A percentile compares a stretch with the other conserved stretches of the same genome.
Evolutionary conservation across 2,329 filamentous ascomycete species (phyloP).

Genomic region (Hymenoscyphus salicellus): DNA sequence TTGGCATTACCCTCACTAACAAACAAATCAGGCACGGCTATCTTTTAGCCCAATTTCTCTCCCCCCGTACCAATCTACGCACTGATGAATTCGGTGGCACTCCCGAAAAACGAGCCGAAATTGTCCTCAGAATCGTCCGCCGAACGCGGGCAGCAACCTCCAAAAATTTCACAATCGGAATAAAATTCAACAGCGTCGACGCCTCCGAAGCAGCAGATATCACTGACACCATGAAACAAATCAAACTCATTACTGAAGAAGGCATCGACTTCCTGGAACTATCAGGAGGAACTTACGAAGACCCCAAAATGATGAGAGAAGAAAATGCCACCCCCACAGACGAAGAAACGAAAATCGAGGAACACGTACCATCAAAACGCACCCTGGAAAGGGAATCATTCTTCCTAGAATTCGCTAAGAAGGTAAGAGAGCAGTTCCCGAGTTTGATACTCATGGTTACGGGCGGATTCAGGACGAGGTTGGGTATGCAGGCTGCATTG

Average conservation of each 20-base stretch:
- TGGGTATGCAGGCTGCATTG: conserved; percentile 49
- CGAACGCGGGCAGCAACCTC: conserved; percentile 45
- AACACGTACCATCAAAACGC: conserved; percentile 16
- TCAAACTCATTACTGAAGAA: conserved; percentile 46
- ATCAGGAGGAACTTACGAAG: conserved; percentile 59
- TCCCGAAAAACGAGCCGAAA: conserved; percentile 66
- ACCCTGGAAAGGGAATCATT: conserved; percentile 61
- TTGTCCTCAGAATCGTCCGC: conserved; percentile 66
- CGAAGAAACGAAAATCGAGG: neutral
- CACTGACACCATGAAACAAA: conserved; percentile 56
- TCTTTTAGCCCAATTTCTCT: conserved; percentile 67
- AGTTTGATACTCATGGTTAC: conserved; percentile 54
- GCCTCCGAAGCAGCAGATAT: conserved; percentile 40
- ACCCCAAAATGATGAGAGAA: conserved; percentile 39
- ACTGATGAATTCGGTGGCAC: conserved; percentile 66
- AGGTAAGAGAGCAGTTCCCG: conserved; percentile 46
- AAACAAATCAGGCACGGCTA: conserved; percentile 58
- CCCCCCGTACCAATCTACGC: conserved; percentile 63
- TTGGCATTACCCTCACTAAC: conserved; percentile 1
- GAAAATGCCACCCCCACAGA: neutral
- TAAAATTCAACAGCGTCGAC: conserved; percentile 59
- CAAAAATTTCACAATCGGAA: conserved; percentile 46
- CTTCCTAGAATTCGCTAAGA: conserved; percentile 64
- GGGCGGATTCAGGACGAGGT: conserved; percentile 57
- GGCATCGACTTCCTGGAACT: conserved; percentile 67